Conservation (phyloP, 2,329 filamentous ascomycete species). For the Thelonectria blattea region DNA sequence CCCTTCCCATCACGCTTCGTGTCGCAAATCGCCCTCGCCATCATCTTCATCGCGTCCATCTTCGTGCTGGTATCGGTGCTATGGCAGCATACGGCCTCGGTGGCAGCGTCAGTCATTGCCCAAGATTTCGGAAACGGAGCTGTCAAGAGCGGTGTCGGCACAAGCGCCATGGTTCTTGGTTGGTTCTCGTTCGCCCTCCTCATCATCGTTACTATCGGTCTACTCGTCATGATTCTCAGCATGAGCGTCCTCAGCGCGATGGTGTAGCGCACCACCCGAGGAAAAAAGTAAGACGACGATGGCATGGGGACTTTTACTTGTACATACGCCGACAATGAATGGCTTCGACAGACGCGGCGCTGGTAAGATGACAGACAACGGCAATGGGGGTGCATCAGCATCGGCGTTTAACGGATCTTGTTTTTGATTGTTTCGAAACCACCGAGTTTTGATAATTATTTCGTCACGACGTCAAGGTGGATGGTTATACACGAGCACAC, state of each 20-base stretch:
- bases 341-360: slow-evolving; percentile 22
- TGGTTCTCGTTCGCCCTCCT: slow-evolving; percentile 96
- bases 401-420: slow-evolving; percentile 41
- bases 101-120: slow-evolving; percentile 90
- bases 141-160: slow-evolving; percentile 87
- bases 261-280: slow-evolving; percentile 38
- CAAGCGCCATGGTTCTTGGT: slow-evolving; percentile 92
- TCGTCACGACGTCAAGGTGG: slow-evolving; percentile 26
- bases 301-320: slow-evolving; percentile 21
- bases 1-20: slow-evolving; percentile 92
- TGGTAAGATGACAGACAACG: slow-evolving; percentile 31
- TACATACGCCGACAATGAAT: slow-evolving; percentile 33
- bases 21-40: slow-evolving; percentile 88
- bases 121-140: slow-evolving; percentile 92
- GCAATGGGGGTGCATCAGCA: slow-evolving; percentile 41
- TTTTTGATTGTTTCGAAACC: slow-evolving; percentile 31
- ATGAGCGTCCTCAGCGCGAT: slow-evolving; percentile 77
- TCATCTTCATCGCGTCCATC: slow-evolving; percentile 81
- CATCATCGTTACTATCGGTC: slow-evolving; percentile 92
- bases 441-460: slow-evolving; percentile 33
- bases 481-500: slow-evolving; percentile 17
- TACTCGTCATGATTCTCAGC: slow-evolving; percentile 96
- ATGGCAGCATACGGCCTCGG: slow-evolving; percentile 95
- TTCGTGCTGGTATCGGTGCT: slow-evolving; percentile 77
- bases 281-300: slow-evolving; percentile 14